Base-by-base conservation (phyloP, 768 basidiomycete species). In the Lentinula raphanica region DNA sequence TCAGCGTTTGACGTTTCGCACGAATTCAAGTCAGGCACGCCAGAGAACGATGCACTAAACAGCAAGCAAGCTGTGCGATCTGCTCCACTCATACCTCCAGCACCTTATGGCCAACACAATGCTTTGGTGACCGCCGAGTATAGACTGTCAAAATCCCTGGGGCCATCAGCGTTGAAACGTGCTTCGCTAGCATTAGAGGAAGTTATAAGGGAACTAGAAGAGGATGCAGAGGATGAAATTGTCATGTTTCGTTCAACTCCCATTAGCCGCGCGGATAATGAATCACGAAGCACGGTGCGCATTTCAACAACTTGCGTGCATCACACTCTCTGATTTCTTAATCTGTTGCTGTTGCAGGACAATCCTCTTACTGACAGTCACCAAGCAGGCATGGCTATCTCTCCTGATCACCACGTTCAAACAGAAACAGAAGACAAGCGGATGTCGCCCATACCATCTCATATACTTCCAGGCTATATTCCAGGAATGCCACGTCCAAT, bases 401-500 rank as follows among this genome's bases (percentile, higher is more conserved):
- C 84, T 23, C 78, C 83, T 29, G 87, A 89, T 65, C 81, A 78
- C 55, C 79, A 80, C 40, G 67, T 75, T 21, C 70, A 73, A 40
- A 67, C 74, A 29, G 78, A 83, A 46, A 70, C 76, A 36, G 81
- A 82, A 21, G 74, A 76, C 49, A 79, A 74, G 39, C 80, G 77
- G n/a, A 70, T 81, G 49, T 87, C 85, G 2, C 87, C 87, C 42
- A 74, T 85, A 23, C 85, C 86, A 27, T 75, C 83, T 46, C 81
- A 82, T 44, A 82, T 76, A 3, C 66, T 90, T 21, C 91, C 92
- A 56, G 92, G 92, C 13, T 94, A 94, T 70, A 85, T 92, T 58
- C 92, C 92, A 23, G 92, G 92, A 11, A 94, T 94, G 92, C 88
- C 89, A 21, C 77, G 92, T 40, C 92, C 92, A 17, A 92, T 93